These are phyloP conservation scores for Neocatenulostroma microsporum DNA, from an alignment of 2,329 filamentous ascomycete species.

Conservation along the genomic window DNA sequence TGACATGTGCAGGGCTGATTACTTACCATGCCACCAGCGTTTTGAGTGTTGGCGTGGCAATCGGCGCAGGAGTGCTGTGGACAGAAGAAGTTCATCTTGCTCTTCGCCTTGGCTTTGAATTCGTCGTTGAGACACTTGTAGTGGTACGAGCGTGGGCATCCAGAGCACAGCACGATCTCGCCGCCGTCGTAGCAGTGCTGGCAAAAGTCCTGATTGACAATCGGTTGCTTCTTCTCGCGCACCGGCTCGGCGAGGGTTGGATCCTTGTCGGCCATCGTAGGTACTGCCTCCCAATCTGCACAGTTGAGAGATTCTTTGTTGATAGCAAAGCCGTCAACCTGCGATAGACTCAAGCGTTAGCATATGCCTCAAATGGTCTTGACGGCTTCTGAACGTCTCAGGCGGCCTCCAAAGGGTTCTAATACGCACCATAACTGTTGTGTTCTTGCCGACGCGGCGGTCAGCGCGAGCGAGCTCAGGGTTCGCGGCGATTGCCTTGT, in stretches of 20 bases:
- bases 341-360: no score
- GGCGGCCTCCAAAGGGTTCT: no score
- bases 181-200: constrained; percentile 46
- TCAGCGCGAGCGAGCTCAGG: constrained; percentile 34
- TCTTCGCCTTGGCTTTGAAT: constrained; percentile 36
- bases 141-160: constrained; percentile 51
- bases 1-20: no score
- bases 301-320: constrained; percentile 50
- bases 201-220: constrained; percentile 47
- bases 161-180: constrained; percentile 41
- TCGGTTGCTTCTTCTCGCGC: constrained; percentile 40
- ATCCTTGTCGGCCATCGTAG: constrained; percentile 50
- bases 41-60: constrained; percentile 45
- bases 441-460: constrained; percentile 49
- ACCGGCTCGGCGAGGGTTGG: constrained; percentile 43
- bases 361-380: no score
- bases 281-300: constrained; percentile 50
- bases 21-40: constrained; percentile 43
- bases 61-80: constrained; percentile 49
- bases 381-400: no score
- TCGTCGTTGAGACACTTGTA: constrained; percentile 39
- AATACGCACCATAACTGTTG: constrained; percentile 50
- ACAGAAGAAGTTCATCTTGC: constrained; percentile 44
- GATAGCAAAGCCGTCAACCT: constrained; percentile 49
- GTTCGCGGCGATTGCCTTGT: constrained; percentile 24